Percentiles rank a stretch among this genome's conserved stretches.
Conservation (phyloP, 192 early-diverging fungal genomes). For the Coemansia sp. region DNA sequence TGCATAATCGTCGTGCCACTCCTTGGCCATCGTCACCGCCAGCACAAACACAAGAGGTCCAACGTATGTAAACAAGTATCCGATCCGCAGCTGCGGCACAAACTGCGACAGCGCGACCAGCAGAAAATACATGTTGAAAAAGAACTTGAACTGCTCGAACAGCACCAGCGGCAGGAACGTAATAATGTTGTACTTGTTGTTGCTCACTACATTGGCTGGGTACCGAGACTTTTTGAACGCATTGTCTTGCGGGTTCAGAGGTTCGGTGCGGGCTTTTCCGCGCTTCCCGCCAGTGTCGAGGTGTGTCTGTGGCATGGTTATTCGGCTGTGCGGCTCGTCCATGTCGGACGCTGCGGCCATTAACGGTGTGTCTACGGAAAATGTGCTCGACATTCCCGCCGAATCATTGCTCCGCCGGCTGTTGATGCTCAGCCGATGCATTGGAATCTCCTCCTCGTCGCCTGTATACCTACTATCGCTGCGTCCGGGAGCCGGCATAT, state of each 20-base stretch:
- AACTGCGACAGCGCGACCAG: slow-evolving; percentile 91
- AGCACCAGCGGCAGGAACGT: slow-evolving; percentile 80
- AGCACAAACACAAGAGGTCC: slow-evolving; percentile 93
- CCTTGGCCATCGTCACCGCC: slow-evolving; percentile 86
- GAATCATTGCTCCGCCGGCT: slow-evolving; percentile 15
- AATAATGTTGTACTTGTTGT: slow-evolving; percentile 83
- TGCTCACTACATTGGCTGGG: slow-evolving; percentile 79
- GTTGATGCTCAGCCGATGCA: slow-evolving; percentile 37
- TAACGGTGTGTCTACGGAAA: slow-evolving; percentile 46
- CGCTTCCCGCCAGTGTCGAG: not conserved
- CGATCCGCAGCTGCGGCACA: slow-evolving; percentile 75
- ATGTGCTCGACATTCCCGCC: slow-evolving; percentile 30
- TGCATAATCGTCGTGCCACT: slow-evolving; percentile 85
- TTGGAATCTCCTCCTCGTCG: slow-evolving; percentile 20
- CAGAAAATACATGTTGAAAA: slow-evolving; percentile 92
- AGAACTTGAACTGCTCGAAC: slow-evolving; percentile 93
- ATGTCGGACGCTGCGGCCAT: slow-evolving; percentile 37
- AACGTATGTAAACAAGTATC: slow-evolving; percentile 88
- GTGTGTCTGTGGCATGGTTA: not conserved
- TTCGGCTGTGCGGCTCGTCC: slow-evolving; percentile 15
- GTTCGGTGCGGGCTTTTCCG: slow-evolving; percentile 33
- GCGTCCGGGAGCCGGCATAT: not conserved
- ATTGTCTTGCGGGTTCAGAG: slow-evolving; percentile 49
- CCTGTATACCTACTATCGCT: not conserved
- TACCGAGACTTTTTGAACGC: slow-evolving; percentile 49